Base-by-base conservation (phyloP, 805 yeast species). In the Candida nanaspora region DNA sequence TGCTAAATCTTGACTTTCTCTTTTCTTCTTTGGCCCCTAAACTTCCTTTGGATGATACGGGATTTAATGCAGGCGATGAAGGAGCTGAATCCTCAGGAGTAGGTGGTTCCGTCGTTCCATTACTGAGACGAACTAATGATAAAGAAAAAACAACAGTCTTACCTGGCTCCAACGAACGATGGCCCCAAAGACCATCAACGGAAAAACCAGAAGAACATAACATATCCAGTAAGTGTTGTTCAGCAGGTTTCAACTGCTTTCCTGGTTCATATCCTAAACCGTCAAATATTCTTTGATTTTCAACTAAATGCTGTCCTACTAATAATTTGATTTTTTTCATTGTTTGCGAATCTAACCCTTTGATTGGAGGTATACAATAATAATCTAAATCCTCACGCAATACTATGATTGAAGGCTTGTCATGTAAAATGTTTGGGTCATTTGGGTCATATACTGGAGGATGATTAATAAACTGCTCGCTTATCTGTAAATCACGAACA, bases 201-300 rank as follows among this genome's bases (percentile, higher is more conserved):
- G 66, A 61, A 48, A 88, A 86, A 1, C 98, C 98, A 0, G 95
- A 82, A 0, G 91, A 72, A 53, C 96, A 88, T 41, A 93, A 72
- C 98, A 93, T 93, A 47, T 88, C 97, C 65, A 86, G 74, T 35
- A 93, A 70, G 61, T 91, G 98, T 61, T 85, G 91, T 60, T 93
- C 98, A 1, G 98, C 98, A 14, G 95, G 82, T 7, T 88, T 89
- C 45, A 84, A 61, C 28, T 66, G 67, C 49, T 76, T 78, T 2
- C 69, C 70, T 2, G 69, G 65, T 14, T 59, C 65, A 53, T 72
- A 77, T 1, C 88, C 93, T 42, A 89, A 71, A 0, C 98, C 97
- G 43, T 79, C 78, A 56, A 93, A 93, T 1, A 93, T 80, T 40
- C 71, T 67, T 26, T 64, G 62, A 49, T 82, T 78, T 10, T 63